These are phyloP conservation scores for Castanea mollissima DNA, from an alignment of 306 rosid species.

Conservation along the genomic window DNA sequence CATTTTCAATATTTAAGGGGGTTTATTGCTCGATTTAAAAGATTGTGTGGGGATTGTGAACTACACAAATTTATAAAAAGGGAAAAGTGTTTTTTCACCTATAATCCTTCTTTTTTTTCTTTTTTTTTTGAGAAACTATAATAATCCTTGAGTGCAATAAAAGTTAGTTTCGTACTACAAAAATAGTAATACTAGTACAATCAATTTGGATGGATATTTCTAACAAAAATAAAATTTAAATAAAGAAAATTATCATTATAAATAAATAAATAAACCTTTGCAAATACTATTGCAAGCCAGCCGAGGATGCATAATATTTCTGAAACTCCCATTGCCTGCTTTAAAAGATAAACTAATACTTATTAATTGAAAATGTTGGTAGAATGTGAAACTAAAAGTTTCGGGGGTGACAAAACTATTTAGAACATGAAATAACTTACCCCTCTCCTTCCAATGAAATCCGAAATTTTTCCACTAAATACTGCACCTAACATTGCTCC, in stretches of 20 bases:
- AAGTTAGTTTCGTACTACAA: no score
- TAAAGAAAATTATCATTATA: neutral
- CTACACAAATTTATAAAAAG: no score
- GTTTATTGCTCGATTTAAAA: no score
- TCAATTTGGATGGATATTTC: no score
- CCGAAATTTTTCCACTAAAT: constrained; percentile 30
- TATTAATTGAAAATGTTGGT: neutral
- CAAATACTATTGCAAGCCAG: constrained; percentile 56
- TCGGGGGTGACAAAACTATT: neutral
- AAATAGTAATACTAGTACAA: no score
- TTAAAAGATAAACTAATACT: constrained; percentile 17
- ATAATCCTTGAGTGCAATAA: no score
- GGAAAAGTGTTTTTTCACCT: no score
- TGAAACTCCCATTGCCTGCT: constrained; percentile 75
- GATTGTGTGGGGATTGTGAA: no score
- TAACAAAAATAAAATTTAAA: neutral
- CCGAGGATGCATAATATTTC: constrained; percentile 74
- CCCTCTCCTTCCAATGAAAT: constrained; percentile 38
- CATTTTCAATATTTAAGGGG: no score
- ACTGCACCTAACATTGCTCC: constrained; percentile 44
- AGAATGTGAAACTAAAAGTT: neutral
- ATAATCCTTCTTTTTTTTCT: no score
- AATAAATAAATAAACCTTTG: constrained; percentile 41
- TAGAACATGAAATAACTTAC: constrained; percentile 21
- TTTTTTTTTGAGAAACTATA: no score